phyloP scores from a whole-genome alignment of 495 filamentous ascomycete genomes.

The Aspergillus bridgeri region DNA sequence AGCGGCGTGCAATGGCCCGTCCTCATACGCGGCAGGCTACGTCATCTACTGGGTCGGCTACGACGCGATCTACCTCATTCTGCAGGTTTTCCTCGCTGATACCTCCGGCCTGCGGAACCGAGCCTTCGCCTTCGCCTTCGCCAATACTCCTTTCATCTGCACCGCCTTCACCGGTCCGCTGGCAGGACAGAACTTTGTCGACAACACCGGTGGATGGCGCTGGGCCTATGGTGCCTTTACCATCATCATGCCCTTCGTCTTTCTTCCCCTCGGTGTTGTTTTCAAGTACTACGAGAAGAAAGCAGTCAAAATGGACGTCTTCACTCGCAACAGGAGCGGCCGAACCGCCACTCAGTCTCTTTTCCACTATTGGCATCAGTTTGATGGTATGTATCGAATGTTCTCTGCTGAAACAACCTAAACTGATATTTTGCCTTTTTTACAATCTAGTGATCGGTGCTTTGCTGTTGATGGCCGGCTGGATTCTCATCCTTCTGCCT shows the following conservation, averaged over 20 bases:
- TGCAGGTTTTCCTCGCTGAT: conserved; percentile 64
- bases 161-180: conserved; percentile 44
- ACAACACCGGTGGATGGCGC: conserved; percentile 49
- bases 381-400: conserved; percentile 47
- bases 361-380: conserved; percentile 55
- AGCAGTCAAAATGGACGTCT: conserved; percentile 46
- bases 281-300: conserved; percentile 58
- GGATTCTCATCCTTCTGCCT: conserved; percentile 62
- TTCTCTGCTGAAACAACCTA: neutral
- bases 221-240: conserved; percentile 63
- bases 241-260: conserved; percentile 56
- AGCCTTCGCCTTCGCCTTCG: conserved; percentile 58
- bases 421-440: neutral
- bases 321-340: conserved; percentile 35
- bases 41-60: conserved; percentile 57
- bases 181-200: conserved; percentile 41
- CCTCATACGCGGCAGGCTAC: conserved; percentile 48
- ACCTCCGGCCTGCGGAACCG: conserved; percentile 61
- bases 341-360: conserved; percentile 47
- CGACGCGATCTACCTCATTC: conserved; percentile 55
- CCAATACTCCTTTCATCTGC: conserved; percentile 62
- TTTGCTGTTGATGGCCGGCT: conserved; percentile 52
- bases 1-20: conserved; percentile 44
- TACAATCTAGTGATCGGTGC: conserved; percentile 52
- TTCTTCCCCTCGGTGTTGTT: conserved; percentile 48